These are phyloP conservation scores for Casuarina cunninghamiana DNA, from an alignment of 306 rosid species.

Conservation along the genomic window DNA sequence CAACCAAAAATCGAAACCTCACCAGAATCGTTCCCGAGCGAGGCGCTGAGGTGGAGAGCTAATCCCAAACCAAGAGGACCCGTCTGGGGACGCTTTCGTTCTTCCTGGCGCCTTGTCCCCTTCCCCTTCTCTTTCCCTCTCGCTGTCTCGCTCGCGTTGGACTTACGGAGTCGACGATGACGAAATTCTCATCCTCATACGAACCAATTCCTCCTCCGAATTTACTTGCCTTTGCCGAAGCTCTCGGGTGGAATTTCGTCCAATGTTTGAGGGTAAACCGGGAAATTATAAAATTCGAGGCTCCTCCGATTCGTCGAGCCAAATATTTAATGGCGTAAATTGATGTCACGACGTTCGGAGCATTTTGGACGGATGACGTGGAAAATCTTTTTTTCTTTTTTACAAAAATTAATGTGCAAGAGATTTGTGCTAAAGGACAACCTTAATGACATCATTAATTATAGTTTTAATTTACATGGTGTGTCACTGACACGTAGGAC, in stretches of 20 bases:
- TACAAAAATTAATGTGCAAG: too few relatives aligned
- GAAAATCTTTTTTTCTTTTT: too few relatives aligned
- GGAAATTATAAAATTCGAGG: background rate
- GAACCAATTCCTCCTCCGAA: background rate
- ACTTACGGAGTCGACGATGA: background rate
- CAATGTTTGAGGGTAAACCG: background rate
- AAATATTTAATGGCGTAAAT: too few relatives aligned
- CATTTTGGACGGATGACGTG: too few relatives aligned
- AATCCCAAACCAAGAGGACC: background rate
- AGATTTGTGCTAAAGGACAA: too few relatives aligned
- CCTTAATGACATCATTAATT: too few relatives aligned
- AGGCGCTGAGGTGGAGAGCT: background rate
- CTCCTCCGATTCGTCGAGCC: too few relatives aligned
- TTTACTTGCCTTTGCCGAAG: background rate
- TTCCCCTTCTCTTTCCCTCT: background rate
- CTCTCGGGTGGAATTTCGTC: background rate
- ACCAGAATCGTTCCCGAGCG: background rate
- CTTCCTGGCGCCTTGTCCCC: background rate
- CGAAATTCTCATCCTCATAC: background rate
- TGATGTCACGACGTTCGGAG: too few relatives aligned
- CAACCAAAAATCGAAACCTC: background rate
- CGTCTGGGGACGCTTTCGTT: background rate
- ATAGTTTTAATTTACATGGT: too few relatives aligned
- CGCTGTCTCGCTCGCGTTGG: background rate
- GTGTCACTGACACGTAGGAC: too few relatives aligned